These are phyloP conservation scores for Neurospora cerealis DNA, from an alignment of 495 filamentous ascomycete species.

Conservation along the genomic window DNA sequence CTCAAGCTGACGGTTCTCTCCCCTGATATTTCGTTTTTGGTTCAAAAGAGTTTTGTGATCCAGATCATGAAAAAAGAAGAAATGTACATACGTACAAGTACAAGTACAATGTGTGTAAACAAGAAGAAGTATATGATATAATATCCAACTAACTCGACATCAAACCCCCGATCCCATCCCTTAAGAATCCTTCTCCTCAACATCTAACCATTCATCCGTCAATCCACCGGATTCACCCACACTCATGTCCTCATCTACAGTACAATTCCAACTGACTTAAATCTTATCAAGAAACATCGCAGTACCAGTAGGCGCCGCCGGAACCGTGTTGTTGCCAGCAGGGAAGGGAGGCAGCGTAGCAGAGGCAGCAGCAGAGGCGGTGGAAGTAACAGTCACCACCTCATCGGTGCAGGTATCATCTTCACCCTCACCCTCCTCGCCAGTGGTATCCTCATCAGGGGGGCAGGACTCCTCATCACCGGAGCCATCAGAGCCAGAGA, in stretches of 20 bases:
- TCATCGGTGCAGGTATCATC: constrained; percentile 25
- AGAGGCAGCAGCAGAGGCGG: constrained; percentile 4
- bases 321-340: constrained; percentile 18
- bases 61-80: not conserved
- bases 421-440: constrained; percentile 6
- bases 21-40: not conserved
- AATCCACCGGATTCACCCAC: no score
- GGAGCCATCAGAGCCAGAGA: not conserved
- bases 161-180: not conserved
- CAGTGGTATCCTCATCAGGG: constrained; percentile 6
- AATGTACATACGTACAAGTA: not conserved
- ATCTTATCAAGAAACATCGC: not conserved
- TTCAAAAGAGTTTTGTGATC: not conserved
- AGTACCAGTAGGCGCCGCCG: not conserved
- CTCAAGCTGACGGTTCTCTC: not conserved
- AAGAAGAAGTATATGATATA: not conserved
- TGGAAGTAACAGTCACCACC: constrained; percentile 16
- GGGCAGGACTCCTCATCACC: constrained; percentile 1
- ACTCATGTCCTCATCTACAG: no score
- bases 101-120: not conserved
- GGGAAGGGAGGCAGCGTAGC: constrained; percentile 23
- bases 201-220: not conserved
- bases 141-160: not conserved
- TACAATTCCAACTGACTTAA: not conserved
- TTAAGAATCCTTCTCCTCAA: not conserved